These are phyloP conservation scores for Eruca vesicaria DNA, from an alignment of 441 rosid genomes.

Conservation along the genomic window DNA sequence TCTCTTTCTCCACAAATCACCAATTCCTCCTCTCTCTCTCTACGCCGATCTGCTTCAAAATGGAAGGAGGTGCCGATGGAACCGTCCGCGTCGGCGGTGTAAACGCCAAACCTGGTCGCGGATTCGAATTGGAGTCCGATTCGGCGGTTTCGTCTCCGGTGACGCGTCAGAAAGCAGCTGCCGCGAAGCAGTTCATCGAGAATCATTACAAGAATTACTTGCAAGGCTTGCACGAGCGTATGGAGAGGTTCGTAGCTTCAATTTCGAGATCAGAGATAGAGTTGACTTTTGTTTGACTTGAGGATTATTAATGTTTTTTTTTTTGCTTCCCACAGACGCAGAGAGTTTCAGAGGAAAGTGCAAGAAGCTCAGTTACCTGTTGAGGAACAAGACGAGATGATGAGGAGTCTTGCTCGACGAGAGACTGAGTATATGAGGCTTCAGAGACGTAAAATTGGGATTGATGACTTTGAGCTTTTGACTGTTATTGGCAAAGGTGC, in stretches of 20 bases:
- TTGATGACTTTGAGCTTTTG: constrained; percentile 86
- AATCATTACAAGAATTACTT: constrained; percentile 87
- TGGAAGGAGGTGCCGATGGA: constrained; percentile 87
- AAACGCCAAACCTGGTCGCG: constrained; percentile 62
- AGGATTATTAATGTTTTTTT: too few species aligned
- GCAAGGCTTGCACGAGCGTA: constrained; percentile 92
- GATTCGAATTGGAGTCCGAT: constrained; percentile 59
- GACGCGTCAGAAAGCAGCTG: constrained; percentile 92
- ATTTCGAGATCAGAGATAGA: constrained; percentile 5
- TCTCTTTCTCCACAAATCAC: background rate
- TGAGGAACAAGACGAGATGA: constrained; percentile 87
- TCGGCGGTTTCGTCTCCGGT: constrained; percentile 91
- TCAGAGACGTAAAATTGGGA: constrained; percentile 91
- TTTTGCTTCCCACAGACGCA: constrained; percentile 47
- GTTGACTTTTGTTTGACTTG: too few species aligned
- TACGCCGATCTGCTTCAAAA: constrained; percentile 4
- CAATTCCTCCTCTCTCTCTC: background rate
- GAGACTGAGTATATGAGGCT: constrained; percentile 92
- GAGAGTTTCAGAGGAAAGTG: constrained; percentile 76
- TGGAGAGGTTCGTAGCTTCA: constrained; percentile 57
- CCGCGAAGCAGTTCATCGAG: constrained; percentile 94
- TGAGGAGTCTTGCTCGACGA: constrained; percentile 78
- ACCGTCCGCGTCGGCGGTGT: constrained; percentile 71
- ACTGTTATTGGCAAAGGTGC: constrained; percentile 93
- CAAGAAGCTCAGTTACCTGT: constrained; percentile 76